Percentiles rank a stretch among this genome's conserved stretches.
These are phyloP conservation scores for Zymoseptoria crescenta DNA, from an alignment of 2,329 filamentous ascomycete species.

Conservation along the genomic window DNA sequence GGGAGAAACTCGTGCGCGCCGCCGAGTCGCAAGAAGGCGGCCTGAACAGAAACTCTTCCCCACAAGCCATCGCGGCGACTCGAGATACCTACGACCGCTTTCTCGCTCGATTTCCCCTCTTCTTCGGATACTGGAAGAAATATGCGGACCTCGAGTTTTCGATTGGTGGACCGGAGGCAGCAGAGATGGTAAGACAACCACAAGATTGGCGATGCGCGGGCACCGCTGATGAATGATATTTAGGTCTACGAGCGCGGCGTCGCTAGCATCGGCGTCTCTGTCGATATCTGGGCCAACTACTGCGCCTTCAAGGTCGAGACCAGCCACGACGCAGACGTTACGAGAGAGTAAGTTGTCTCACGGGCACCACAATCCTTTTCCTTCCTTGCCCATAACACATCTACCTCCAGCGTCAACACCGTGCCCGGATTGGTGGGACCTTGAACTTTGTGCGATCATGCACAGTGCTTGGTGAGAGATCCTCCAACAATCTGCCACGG, in stretches of 20 bases:
- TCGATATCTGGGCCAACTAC: conserved; percentile 96
- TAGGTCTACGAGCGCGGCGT: conserved; percentile 93
- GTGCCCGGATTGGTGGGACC: conserved; percentile 10
- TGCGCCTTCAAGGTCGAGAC: conserved; percentile 98
- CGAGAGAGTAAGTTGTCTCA: conserved; percentile 93
- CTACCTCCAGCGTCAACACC: conserved; percentile 7
- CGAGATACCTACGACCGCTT: conserved; percentile 88
- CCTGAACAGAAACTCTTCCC: conserved; percentile 92
- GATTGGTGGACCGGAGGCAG: conserved; percentile 91
- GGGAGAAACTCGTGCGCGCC: conserved; percentile 83
- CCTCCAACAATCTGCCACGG: conserved; percentile 25
- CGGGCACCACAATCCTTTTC: conserved; percentile 53
- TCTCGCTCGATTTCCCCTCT: conserved; percentile 84
- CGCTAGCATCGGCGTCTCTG: conserved; percentile 84
- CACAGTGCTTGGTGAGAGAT: conserved; percentile 25
- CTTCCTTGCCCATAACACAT: conserved; percentile 30
- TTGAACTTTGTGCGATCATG: conserved; percentile 6
- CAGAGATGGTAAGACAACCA: conserved; percentile 68
- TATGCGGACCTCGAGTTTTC: conserved; percentile 97
- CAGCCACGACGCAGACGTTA: conserved; percentile 85
- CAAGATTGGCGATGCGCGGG: conserved; percentile 16
- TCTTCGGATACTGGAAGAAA: conserved; percentile 99
- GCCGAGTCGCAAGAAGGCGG: conserved; percentile 84
- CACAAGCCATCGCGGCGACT: conserved; percentile 79
- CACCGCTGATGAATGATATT: conserved; percentile 17